A percentile compares a stretch with the other conserved stretches of the same genome.
These are phyloP conservation scores for Silene uniflora DNA, from an alignment of 148 eudicot genomes.

Conservation along the genomic window DNA sequence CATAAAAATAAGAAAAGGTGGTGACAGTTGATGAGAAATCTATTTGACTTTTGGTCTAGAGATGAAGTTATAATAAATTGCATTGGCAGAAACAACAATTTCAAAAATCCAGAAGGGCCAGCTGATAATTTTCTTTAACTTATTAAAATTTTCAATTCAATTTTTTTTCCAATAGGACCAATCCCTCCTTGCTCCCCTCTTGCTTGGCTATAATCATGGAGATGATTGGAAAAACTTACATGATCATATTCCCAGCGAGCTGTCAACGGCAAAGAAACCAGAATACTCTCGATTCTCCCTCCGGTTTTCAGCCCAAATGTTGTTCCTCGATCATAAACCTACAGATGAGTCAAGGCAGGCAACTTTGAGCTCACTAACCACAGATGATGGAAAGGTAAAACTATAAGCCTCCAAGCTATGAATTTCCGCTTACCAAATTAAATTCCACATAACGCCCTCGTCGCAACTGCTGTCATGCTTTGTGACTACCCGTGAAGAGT, in stretches of 20 bases:
- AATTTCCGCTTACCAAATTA: conserved; percentile 55
- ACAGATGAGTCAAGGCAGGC: background rate
- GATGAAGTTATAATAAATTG: background rate
- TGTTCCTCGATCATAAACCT: conserved; percentile 96
- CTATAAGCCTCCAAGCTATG: background rate
- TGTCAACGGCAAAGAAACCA: conserved; percentile 85
- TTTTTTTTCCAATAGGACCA: background rate
- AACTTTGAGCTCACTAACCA: conserved; percentile 10
- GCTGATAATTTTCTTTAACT: background rate
- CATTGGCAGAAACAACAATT: background rate
- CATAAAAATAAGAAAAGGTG: background rate
- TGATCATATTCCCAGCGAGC: conserved; percentile 99
- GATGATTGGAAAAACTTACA: conserved; percentile 41
- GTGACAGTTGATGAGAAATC: background rate
- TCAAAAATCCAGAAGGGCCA: background rate
- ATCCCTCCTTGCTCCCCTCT: background rate
- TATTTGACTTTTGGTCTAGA: background rate
- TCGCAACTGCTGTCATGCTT: conserved; percentile 95
- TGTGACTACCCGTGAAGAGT: conserved; percentile 79
- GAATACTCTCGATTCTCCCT: conserved; percentile 91
- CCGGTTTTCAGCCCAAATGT: conserved; percentile 98
- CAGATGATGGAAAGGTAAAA: background rate
- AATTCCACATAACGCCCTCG: conserved; percentile 96
- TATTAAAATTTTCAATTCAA: background rate
- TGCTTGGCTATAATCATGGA: background rate